Evolutionary conservation across 2,329 filamentous ascomycete genomes (phyloP), one percentile per base, ranked within the genome.

Genomic region (Fusarium algeriense): DNA sequence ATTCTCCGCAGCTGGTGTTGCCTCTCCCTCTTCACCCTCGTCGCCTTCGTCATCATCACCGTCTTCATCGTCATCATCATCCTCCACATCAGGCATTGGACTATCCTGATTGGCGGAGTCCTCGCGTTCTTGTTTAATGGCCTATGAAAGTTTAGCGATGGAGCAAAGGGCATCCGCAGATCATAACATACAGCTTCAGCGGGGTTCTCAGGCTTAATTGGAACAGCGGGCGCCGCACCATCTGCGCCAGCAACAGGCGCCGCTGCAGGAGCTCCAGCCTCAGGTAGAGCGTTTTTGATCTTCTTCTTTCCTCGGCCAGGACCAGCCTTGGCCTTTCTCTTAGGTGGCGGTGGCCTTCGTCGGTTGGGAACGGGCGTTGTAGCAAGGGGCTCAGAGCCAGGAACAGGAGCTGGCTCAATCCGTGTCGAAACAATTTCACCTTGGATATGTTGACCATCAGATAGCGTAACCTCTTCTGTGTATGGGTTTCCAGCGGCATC

Each of bases 401-500:
- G 35, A 34, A 23, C 57, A 23, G 66, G 69, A 5, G 86, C 86
- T 1, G 85, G 81, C 38, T 89, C 84, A 19, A 89, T 82, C 10
- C 85, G 85, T 3, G 87, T 89, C 0, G 88, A 86, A 64, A 93
- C 88, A 54, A 97, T 91, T 78, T 97, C 94, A 61, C 94, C 94
- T 70, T 95, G 92, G 1, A 97, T 87, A 8, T 85, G 84, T 78
- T 96, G 92, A 1, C 94, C 94, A 62, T 95, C 92, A 8, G 90
- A 88, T 7, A 97, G 87, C 23, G 93, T 92, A 11, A 96, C 90
- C 76, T 97, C 93, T 79, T 96, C 94, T 4, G 95, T 91, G 67
- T 93, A 93, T 13, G 93, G 87, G 74, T 95, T 95, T 28, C 95
- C 95, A 2, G 90, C 89, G 7, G 91, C 90, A 78, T 97, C 93